Base-by-base conservation (phyloP, 129 eudicot species). In the Chrysanthemum makinoi region DNA sequence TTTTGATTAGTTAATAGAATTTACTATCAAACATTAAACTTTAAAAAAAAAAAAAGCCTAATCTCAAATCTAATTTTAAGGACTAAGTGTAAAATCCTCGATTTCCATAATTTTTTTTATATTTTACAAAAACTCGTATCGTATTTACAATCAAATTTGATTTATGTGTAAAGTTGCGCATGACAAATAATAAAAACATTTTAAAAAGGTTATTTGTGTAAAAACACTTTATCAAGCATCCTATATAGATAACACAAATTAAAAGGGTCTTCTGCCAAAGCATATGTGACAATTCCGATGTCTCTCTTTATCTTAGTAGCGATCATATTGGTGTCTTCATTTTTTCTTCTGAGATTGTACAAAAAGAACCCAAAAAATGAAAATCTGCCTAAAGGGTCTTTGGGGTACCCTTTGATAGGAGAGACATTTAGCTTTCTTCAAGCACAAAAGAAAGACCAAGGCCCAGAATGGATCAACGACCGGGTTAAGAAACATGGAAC, bases 381-480 rank as follows among this genome's bases (percentile, higher is more conserved):
- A 57, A 65, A 78, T 49, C 49, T 72, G 8, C 78, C 82, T 11
- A 49, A 15, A 72, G 82, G 82, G 33, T 78, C 74, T n/a, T 28
- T 78, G 47, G 82, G 77, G 57, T 78, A 64, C 51, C 82, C 82
- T 56, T 10, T 78, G 13, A 49, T 72, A 13, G 82, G 82, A 55
- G 82, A 79, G 59, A 79, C 74, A 10, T 72, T 72, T 50, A 79
- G 78, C 82, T 79, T 79, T 79, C 78, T 79, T 57, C 78, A 79
- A 72, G 82, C 82, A 65, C 82, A 79, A 12, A 79, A 65, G 64
- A 65, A 72, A 57, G 78, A 72, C 68, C 52, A 72, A 72, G 82
- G 82, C 12, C 46, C 74, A 6, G 64, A 79, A 65, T 72, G 82
- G 82, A 72, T 78, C 55, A 72, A 49, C 17, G 17, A 78, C n/a